phyloP scores from a whole-genome alignment of 2,329 filamentous ascomycete genomes.

The Alternaria dauci region DNA sequence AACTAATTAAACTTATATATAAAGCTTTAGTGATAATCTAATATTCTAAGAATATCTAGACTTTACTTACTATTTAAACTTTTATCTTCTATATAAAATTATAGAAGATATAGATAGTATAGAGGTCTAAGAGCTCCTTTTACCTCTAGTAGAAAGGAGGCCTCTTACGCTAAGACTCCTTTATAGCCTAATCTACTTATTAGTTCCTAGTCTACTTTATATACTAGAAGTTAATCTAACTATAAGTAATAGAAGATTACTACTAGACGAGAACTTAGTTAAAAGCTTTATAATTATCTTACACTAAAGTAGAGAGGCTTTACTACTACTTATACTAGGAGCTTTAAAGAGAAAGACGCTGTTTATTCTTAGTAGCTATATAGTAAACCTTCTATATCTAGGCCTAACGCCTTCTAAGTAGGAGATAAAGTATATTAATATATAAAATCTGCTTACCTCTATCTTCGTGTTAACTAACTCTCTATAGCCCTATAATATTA shows the following conservation, averaged over 20 bases:
- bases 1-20: not conserved
- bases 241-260: not conserved
- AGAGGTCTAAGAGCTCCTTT: not conserved
- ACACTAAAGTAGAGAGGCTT: not conserved
- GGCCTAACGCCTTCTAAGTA: not conserved
- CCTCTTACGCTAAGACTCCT: constrained; percentile 8
- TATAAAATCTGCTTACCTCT: not conserved
- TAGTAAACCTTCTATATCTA: not conserved
- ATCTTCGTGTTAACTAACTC: not conserved
- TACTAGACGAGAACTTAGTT: not conserved
- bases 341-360: not conserved
- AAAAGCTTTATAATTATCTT: not conserved
- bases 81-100: constrained; percentile 7
- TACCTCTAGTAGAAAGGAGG: constrained; percentile 2
- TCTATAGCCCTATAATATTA: not conserved
- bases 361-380: not conserved
- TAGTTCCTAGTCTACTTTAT: constrained; percentile 2
- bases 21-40: not conserved
- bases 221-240: not conserved
- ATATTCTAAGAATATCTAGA: constrained; percentile 7
- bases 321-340: not conserved
- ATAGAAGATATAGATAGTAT: not conserved
- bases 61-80: constrained; percentile 3
- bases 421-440: constrained; percentile 7
- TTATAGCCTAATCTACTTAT: not conserved